These are phyloP conservation scores for Saksenaea oblongispora DNA, from an alignment of 371 early-diverging fungal species.

Conservation along the genomic window DNA sequence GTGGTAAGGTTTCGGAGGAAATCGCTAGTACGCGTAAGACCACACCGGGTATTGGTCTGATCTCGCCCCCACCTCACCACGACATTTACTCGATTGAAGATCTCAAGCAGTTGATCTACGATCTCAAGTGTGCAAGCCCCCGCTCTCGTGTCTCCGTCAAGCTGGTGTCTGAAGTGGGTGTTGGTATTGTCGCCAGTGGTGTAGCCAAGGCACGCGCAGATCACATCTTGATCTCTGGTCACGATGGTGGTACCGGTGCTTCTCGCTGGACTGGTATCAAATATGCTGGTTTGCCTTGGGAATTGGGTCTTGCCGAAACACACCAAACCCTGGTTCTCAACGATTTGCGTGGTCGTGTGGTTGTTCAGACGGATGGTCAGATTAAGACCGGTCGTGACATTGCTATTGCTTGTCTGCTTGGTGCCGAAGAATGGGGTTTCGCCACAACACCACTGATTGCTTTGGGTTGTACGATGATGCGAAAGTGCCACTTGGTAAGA, in stretches of 20 bases:
- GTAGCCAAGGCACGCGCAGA: slow-evolving; percentile 97
- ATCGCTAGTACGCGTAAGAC: slow-evolving; percentile 95
- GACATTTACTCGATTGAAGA: slow-evolving; percentile 98
- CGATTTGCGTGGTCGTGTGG: slow-evolving; percentile 92
- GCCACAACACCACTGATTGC: slow-evolving; percentile 97
- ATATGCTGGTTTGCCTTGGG: slow-evolving; percentile 97
- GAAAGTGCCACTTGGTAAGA: slow-evolving; percentile 65
- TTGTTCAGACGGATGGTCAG: slow-evolving; percentile 97
- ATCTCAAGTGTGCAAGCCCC: slow-evolving; percentile 92
- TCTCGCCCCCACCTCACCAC: slow-evolving; percentile 97
- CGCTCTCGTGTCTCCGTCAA: slow-evolving; percentile 92
- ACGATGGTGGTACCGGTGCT: slow-evolving; percentile 99
- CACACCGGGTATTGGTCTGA: slow-evolving; percentile 94
- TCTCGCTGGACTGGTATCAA: slow-evolving; percentile 98
- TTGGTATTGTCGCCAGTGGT: slow-evolving; percentile 95
- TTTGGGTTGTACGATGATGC: slow-evolving; percentile 95
- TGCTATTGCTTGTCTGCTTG: slow-evolving; percentile 92
- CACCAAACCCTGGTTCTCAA: slow-evolving; percentile 96
- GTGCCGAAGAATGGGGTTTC: slow-evolving; percentile 98
- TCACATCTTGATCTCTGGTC: slow-evolving; percentile 94
- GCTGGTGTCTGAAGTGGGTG: slow-evolving; percentile 95
- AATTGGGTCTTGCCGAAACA: slow-evolving; percentile 95
- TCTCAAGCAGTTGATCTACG: slow-evolving; percentile 96
- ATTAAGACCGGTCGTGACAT: slow-evolving; percentile 97
- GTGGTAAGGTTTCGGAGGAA: slow-evolving; percentile 86